Conservation (phyloP, 768 basidiomycete genomes). For the Porphyrellus cyaneotinctus region DNA sequence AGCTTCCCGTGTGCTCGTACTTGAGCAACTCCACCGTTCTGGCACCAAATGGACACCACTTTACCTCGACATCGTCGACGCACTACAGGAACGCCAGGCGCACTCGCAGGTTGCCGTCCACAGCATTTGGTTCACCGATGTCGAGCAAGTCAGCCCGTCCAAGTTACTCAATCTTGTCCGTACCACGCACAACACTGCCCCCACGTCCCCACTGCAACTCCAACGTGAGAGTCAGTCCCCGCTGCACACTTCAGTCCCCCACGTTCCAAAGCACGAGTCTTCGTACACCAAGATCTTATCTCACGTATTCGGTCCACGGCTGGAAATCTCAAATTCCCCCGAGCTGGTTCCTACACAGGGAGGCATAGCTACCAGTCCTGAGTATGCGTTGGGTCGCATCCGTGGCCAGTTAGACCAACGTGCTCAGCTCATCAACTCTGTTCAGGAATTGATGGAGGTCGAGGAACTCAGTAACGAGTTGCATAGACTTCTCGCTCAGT, state of each 20-base stretch:
- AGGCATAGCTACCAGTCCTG: constrained; percentile 79
- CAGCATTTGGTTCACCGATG: constrained; percentile 58
- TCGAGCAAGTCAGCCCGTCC: constrained; percentile 32
- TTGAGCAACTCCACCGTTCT: constrained; percentile 77
- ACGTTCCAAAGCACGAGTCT: constrained; percentile 85
- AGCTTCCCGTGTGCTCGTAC: constrained; percentile 65
- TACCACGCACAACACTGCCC: constrained; percentile 34
- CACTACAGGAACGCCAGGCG: constrained; percentile 56
- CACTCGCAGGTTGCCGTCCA: constrained; percentile 53
- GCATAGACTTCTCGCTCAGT: constrained; percentile 71
- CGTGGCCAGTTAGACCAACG: constrained; percentile 78
- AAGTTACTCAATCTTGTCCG: constrained; percentile 55
- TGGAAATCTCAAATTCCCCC: constrained; percentile 86
- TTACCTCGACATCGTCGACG: constrained; percentile 75
- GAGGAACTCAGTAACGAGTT: constrained; percentile 47
- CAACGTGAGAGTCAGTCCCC: constrained; percentile 34
- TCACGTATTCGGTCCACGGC: constrained; percentile 71
- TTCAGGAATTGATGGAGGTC: constrained; percentile 62
- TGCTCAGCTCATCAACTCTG: constrained; percentile 56
- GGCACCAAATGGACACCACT: constrained; percentile 84
- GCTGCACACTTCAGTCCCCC: constrained; percentile 38
- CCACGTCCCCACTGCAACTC: constrained; percentile 45
- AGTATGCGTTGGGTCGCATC: constrained; percentile 90
- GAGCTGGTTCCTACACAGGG: constrained; percentile 66
- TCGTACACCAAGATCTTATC: constrained; percentile 88